Evolutionary conservation across 176 grass and related monocot species (phyloP).

Genomic region (Raddia guianensis): DNA sequence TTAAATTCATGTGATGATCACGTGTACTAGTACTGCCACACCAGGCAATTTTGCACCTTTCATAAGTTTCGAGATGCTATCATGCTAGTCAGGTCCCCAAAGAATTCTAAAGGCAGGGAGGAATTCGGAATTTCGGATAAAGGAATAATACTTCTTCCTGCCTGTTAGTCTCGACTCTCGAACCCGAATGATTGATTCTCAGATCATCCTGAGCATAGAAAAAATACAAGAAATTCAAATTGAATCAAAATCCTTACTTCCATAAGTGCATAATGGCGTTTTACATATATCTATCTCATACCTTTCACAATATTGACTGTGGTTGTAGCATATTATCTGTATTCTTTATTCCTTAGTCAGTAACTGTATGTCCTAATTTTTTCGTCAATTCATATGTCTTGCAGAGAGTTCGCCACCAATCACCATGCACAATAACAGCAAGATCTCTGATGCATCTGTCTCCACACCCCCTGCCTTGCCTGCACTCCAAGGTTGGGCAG

Average conservation of each 20-base stretch:
- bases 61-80: not conserved
- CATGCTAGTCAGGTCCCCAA: not conserved
- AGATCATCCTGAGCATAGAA: not conserved
- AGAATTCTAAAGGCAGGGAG: not conserved
- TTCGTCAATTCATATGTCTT: not conserved
- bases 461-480: not conserved
- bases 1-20: not conserved
- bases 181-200: too few species aligned
- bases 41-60: not conserved
- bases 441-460: not conserved
- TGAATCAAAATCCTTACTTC: not conserved
- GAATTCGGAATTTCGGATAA: not conserved
- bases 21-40: too few species aligned
- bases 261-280: not conserved
- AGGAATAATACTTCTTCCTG: not conserved
- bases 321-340: not conserved
- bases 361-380: not conserved
- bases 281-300: not conserved
- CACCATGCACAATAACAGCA: slow-evolving; percentile 31
- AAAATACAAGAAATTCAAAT: not conserved
- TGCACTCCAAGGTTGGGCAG: slow-evolving; percentile 36
- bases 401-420: not conserved
- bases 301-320: not conserved
- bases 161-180: not conserved
- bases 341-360: not conserved